Conservation (phyloP, 306 rosid genomes). For the Acacia crassicarpa region DNA sequence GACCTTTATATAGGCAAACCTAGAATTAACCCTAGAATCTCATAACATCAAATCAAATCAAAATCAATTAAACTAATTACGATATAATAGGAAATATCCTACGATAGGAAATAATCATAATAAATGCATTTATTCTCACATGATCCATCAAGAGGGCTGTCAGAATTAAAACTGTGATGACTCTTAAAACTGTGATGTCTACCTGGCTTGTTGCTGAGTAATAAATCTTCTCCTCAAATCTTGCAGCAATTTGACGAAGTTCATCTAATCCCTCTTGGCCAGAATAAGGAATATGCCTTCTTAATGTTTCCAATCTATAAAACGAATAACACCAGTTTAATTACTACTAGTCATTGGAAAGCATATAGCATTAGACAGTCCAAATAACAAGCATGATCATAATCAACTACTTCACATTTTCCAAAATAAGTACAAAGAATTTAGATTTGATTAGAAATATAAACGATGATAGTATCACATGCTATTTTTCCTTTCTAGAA, state of each 20-base stretch:
- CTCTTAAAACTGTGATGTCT: background rate
- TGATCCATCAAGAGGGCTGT: background rate
- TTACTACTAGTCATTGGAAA: background rate
- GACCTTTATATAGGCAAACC: too few species aligned
- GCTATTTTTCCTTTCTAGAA: background rate
- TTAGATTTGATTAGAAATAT: background rate
- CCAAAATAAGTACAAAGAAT: background rate
- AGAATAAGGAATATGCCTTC: conserved; percentile 46
- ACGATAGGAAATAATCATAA: too few species aligned
- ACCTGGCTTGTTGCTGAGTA: conserved; percentile 46
- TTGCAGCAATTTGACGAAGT: conserved; percentile 50
- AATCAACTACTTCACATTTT: background rate
- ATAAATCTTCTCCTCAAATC: conserved; percentile 59
- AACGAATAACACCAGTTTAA: background rate
- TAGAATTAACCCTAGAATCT: too few species aligned
- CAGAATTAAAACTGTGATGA: background rate
- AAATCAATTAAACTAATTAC: too few species aligned
- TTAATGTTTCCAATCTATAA: conserved; percentile 49
- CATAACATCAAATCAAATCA: too few species aligned
- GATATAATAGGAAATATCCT: too few species aligned
- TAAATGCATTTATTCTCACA: too few species aligned
- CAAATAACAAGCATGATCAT: background rate
- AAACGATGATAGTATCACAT: background rate
- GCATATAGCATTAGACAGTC: background rate
- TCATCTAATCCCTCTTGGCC: conserved; percentile 55